Evolutionary conservation across 2,329 filamentous ascomycete genomes (phyloP), one percentile per base, ranked within the genome.

Genomic region (Nothophaeocryptopus gaeumannii): DNA sequence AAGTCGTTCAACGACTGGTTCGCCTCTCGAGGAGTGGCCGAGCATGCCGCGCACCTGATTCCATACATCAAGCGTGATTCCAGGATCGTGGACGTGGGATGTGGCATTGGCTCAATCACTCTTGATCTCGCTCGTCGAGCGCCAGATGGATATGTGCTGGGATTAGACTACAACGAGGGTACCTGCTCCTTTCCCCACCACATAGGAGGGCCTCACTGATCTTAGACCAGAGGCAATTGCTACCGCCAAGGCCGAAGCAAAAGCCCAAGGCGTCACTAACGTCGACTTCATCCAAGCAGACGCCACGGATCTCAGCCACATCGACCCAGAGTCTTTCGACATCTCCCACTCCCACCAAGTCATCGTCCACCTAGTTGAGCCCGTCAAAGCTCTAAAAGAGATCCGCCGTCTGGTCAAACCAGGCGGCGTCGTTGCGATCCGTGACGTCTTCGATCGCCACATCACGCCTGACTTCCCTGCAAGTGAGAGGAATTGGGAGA

Each of bases 311-410:
- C 45, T 54, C 7, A n/a, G 29, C 5, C 15, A 34, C 39, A 16
- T 51, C 26, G 11, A 34, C 12, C 5, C 46, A 5, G 11, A 40
- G 7, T 51, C 51, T 5, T 84, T 83, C 56, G 81, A 84, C 55
- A 65, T 83, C n/a, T 77, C 82, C 2, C 75, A 77, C 57, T 74
- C 72, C 33, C 78, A 82, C 58, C 79, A 83, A 61, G 74, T 83
- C 2, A 65, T 83, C 7, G 72, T 78, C 54, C 80, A 84, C 61
- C 65, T 83, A 2, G 61, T 65, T 11, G 71, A 79, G 52, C 78
- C 78, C 0, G 63, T 77, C 0, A 59, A 65, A 2, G 73, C 75
- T 8, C 64, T 83, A 52, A 65, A 67, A 14, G 78, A 80, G 60
- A 78, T 83, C 75, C 70, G 70, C 16, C 72, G 76, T 0, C 74